Percentiles rank a stretch among this genome's conserved stretches.
Evolutionary conservation across 768 basidiomycete species (phyloP).

Genomic region (Amanita muscaria): DNA sequence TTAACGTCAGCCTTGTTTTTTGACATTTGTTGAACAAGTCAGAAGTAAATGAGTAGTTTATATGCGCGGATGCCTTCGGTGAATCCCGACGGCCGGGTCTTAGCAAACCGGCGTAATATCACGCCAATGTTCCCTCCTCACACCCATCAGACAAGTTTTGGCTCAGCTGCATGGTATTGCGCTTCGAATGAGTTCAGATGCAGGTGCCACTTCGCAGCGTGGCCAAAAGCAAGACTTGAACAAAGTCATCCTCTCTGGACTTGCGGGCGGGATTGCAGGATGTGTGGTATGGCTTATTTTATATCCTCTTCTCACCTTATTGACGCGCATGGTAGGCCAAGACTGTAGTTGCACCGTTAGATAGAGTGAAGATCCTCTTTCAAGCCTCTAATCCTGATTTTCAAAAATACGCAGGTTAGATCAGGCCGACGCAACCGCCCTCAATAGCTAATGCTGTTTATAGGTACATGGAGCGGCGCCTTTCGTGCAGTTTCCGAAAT

Average conservation of each 20-base stretch:
- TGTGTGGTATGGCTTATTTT: slow-evolving; percentile 62
- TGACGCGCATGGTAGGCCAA: slow-evolving; percentile 55
- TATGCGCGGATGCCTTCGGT: neutral
- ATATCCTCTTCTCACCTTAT: slow-evolving; percentile 10
- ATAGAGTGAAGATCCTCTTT: slow-evolving; percentile 97
- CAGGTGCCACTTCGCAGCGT: slow-evolving; percentile 34
- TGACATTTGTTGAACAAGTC: slow-evolving; percentile 38
- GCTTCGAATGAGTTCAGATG: slow-evolving; percentile 54
- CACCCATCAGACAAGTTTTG: neutral
- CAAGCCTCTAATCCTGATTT: slow-evolving; percentile 96
- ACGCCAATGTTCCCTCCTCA: no score
- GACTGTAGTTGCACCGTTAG: slow-evolving; percentile 90
- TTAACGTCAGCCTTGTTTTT: slow-evolving; percentile 48
- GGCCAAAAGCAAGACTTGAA: slow-evolving; percentile 47
- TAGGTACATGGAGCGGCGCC: slow-evolving; percentile 85
- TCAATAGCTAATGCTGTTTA: neutral
- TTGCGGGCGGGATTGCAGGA: slow-evolving; percentile 91
- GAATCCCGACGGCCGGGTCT: slow-evolving; percentile 6
- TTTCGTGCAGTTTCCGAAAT: slow-evolving; percentile 71
- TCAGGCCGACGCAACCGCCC: neutral
- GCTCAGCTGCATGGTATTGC: slow-evolving; percentile 25
- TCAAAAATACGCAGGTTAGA: slow-evolving; percentile 81
- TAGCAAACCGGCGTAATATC: neutral
- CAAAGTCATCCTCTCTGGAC: slow-evolving; percentile 69
- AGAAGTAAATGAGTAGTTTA: neutral